Base-by-base conservation (phyloP, 1,284 basidiomycete species). In the Coniophora puteana region DNA sequence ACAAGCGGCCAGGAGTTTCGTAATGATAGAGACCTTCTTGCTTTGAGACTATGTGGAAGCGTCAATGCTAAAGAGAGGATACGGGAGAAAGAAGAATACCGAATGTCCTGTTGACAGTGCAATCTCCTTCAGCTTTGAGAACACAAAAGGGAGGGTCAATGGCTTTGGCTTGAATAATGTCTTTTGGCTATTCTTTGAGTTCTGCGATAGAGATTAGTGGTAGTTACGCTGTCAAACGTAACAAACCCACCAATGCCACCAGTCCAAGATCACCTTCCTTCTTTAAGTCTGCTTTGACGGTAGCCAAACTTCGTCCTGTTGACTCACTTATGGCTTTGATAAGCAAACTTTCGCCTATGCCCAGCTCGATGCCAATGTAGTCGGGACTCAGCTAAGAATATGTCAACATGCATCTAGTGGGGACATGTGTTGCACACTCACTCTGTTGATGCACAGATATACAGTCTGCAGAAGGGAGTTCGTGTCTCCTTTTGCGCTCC, bases 391-490 rank as follows among this genome's bases (percentile, higher is more conserved):
- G 65, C 87, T 96, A 32, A 30, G 34, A 41, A 46, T 38, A 49
- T 43, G 40, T 41, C 49, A 22, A 57, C 28, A 35, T 18, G 8
- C 7, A 24, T 29, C n/a, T 5, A 26, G 8, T 26, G 31, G 26
- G 23, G 26, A 16, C 18, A 18, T 21, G 34, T 34, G 4, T 23
- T 17, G 11, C 30, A 29, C 2, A 66, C 80, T 36, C 59, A 95
- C 93, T 46, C 94, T 72, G 59, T 99, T 99, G 62, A 99, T 97
- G 59, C 95, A 99, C 3, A 99, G 77, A 57, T 99, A 99, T 3
- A 99, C 87, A 1, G 86, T 80, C 55, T 93, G 89, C 11, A 98
- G 73, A 21, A 99, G 75, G 10, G 83, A 81, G 14, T 76, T 69
- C 6, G 66, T 67, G 49, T 90, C 85, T 38, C 79, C 83, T 40